Evolutionary conservation across 1,284 basidiomycete genomes (phyloP).

Genomic region (Trichosporon asahii): DNA sequence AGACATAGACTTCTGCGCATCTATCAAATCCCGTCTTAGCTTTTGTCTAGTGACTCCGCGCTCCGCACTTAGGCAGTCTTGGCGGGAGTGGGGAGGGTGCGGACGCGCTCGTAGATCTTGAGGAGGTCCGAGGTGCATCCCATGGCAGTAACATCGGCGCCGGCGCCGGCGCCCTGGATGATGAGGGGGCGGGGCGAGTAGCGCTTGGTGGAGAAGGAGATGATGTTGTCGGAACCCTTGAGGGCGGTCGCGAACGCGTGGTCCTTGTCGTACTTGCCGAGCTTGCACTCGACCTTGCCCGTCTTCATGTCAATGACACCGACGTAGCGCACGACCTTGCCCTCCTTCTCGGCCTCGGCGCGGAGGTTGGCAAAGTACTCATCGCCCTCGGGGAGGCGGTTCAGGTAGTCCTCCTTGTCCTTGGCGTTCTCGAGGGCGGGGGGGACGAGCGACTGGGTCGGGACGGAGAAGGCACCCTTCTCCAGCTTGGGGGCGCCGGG

Average conservation of each 20-base stretch:
- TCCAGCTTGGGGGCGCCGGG: constrained; percentile 54
- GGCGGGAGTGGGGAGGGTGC: constrained; percentile 8
- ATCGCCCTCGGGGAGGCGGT: constrained; percentile 79
- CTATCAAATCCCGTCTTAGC: no score
- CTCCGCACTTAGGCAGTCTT: background rate
- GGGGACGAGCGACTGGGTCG: constrained; percentile 83
- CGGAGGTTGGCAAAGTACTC: constrained; percentile 71
- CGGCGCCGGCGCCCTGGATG: constrained; percentile 92
- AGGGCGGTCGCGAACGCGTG: constrained; percentile 95
- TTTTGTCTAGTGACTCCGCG: background rate
- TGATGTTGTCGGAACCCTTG: constrained; percentile 94
- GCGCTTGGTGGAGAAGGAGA: constrained; percentile 92
- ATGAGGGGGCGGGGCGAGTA: constrained; percentile 81
- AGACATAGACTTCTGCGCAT: background rate
- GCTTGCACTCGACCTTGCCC: constrained; percentile 74
- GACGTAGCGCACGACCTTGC: constrained; percentile 85
- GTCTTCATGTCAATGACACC: constrained; percentile 83
- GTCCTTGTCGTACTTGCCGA: constrained; percentile 82
- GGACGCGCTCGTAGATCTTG: constrained; percentile 48
- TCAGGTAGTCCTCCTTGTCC: constrained; percentile 77
- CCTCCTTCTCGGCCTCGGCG: constrained; percentile 69
- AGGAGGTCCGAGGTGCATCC: constrained; percentile 63
- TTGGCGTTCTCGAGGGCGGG: constrained; percentile 63
- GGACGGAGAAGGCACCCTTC: constrained; percentile 72
- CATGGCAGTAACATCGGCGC: constrained; percentile 97